These are phyloP conservation scores for Albatrellus sp. DNA, from an alignment of 1,284 basidiomycete species.

Conservation along the genomic window DNA sequence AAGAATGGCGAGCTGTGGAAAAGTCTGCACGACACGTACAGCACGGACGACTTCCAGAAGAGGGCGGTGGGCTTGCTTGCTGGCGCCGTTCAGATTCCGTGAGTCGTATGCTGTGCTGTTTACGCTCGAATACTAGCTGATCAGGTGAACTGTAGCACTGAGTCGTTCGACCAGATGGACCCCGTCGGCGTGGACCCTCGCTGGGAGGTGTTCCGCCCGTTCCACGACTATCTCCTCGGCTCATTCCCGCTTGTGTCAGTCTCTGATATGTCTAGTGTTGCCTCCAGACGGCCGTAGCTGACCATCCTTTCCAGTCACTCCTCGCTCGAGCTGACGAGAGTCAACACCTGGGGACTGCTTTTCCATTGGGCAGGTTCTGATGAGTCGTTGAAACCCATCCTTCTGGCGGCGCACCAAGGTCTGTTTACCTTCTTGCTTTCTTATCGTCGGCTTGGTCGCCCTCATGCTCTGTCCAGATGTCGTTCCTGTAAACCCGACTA, in stretches of 20 bases:
- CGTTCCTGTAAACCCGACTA: constrained; percentile 42
- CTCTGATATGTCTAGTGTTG: not conserved
- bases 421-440: constrained; percentile 1
- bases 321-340: constrained; percentile 36
- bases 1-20: constrained; percentile 30
- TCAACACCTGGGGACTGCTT: constrained; percentile 56
- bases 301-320: constrained; percentile 28
- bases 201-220: constrained; percentile 28
- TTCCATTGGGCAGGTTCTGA: constrained; percentile 53
- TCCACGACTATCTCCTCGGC: constrained; percentile 29
- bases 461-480: constrained; percentile 25
- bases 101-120: constrained; percentile 6
- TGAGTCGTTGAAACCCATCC: constrained; percentile 43
- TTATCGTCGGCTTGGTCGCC: not conserved
- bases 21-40: constrained; percentile 25
- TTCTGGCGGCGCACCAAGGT: constrained; percentile 60
- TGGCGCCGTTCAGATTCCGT: constrained; percentile 33
- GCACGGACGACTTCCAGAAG: constrained; percentile 30
- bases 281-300: not conserved
- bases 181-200: constrained; percentile 30
- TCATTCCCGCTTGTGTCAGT: constrained; percentile 29
- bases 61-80: constrained; percentile 40
- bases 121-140: not conserved
- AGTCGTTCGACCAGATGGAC: constrained; percentile 28
- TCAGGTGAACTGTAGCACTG: constrained; percentile 16